A percentile compares a stretch with the other conserved stretches of the same genome.
These are phyloP conservation scores for Pecoramyces ruminantium DNA, from an alignment of 192 early-diverging fungal genomes.

Conservation along the genomic window DNA sequence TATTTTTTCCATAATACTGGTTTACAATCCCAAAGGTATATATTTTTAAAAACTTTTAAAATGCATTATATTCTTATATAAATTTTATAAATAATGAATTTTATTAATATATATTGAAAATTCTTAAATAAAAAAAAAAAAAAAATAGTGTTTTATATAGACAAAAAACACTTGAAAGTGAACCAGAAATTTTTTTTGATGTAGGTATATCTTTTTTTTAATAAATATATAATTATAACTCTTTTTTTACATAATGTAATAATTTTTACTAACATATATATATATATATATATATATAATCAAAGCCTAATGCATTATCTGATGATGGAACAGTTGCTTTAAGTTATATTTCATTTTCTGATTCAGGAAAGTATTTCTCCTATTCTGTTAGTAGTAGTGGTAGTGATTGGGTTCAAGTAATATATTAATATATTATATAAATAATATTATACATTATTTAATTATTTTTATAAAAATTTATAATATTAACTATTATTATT, in stretches of 20 bases:
- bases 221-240: too few relatives aligned
- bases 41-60: too few relatives aligned
- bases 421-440: too few relatives aligned
- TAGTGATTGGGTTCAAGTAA: slow-evolving; percentile 35
- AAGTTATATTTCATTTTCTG: slow-evolving; percentile 25
- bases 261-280: too few relatives aligned
- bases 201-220: neutral
- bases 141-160: slow-evolving; percentile 27
- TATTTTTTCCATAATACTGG: slow-evolving; percentile 49
- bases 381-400: slow-evolving; percentile 39
- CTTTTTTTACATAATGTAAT: too few relatives aligned
- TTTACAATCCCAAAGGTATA: slow-evolving; percentile 28
- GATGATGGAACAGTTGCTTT: slow-evolving; percentile 38
- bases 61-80: too few relatives aligned
- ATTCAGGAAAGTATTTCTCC: slow-evolving; percentile 32
- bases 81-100: too few relatives aligned
- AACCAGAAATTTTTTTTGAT: slow-evolving; percentile 24
- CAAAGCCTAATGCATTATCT: slow-evolving; percentile 28
- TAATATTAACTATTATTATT: too few relatives aligned
- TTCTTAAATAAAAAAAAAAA: too few relatives aligned
- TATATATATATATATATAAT: too few relatives aligned
- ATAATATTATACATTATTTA: neutral
- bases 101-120: too few relatives aligned
- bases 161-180: slow-evolving; percentile 16
- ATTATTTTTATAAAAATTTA: neutral